phyloP scores from a whole-genome alignment of 306 rosid species.

The Aeschynomene evenia region DNA sequence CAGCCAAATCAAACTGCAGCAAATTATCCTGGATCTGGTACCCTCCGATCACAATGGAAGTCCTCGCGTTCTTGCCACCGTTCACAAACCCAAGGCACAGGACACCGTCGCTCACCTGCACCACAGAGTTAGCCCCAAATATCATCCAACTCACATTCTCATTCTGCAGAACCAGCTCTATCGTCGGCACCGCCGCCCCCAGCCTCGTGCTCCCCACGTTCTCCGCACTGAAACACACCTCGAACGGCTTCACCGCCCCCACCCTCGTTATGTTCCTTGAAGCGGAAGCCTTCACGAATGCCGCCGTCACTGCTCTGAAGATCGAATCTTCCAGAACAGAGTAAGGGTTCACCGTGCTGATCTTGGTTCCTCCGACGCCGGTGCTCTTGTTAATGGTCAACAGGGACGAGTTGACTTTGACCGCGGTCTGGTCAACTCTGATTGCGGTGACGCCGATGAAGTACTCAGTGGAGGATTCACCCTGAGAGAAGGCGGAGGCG shows the following conservation, averaged over 20 bases:
- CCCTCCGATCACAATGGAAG: slow-evolving; percentile 63
- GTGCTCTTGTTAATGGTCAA: slow-evolving; percentile 17
- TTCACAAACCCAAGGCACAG: slow-evolving; percentile 56
- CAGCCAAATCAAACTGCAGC: slow-evolving; percentile 55
- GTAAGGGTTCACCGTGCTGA: slow-evolving; percentile 36
- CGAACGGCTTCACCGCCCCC: slow-evolving; percentile 34
- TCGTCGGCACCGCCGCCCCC: slow-evolving; percentile 52
- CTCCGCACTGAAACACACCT: slow-evolving; percentile 32
- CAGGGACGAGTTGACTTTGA: slow-evolving; percentile 19
- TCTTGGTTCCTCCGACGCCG: slow-evolving; percentile 45
- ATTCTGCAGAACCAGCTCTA: slow-evolving; percentile 51
- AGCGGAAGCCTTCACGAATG: slow-evolving; percentile 27
- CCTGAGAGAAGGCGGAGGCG: slow-evolving; percentile 33
- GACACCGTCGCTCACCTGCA: neutral
- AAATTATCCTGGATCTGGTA: slow-evolving; percentile 60
- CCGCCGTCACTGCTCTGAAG: slow-evolving; percentile 1
- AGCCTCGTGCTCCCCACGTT: slow-evolving; percentile 20
- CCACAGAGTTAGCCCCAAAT: slow-evolving; percentile 49
- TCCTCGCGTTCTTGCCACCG: slow-evolving; percentile 44
- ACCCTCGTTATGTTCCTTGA: slow-evolving; percentile 30
- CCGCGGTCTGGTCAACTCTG: slow-evolving; percentile 19
- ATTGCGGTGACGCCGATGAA: slow-evolving; percentile 41
- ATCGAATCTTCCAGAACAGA: slow-evolving; percentile 31
- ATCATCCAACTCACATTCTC: slow-evolving; percentile 53
- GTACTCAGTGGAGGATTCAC: slow-evolving; percentile 46